Conservation (phyloP, 768 basidiomycete genomes). For the Termitomyces sp. region DNA sequence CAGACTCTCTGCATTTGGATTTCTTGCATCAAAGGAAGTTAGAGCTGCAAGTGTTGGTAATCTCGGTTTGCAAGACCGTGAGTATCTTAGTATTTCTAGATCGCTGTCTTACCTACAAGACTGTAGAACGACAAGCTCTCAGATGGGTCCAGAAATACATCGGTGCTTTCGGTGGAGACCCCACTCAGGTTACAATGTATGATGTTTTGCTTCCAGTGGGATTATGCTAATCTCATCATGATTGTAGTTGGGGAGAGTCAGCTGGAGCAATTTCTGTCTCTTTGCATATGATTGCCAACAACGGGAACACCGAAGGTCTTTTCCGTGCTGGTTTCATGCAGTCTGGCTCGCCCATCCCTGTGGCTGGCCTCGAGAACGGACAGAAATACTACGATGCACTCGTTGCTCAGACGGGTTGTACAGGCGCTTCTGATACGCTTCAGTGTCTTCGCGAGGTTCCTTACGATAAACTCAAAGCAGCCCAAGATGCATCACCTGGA, state of each 20-base stretch:
- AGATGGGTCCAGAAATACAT: constrained; percentile 64
- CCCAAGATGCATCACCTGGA: constrained; percentile 36
- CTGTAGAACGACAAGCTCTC: constrained; percentile 23
- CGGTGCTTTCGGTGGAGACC: constrained; percentile 55
- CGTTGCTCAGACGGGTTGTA: constrained; percentile 36
- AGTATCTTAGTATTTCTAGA: constrained; percentile 10
- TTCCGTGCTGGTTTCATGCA: constrained; percentile 51
- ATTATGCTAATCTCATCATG: background rate
- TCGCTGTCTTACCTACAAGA: background rate
- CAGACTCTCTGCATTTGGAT: constrained; percentile 30
- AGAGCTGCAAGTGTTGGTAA: constrained; percentile 44
- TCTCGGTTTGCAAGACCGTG: constrained; percentile 56
- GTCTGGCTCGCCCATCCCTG: constrained; percentile 42
- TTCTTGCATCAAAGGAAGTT: constrained; percentile 39
- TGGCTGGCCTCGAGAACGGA: constrained; percentile 38
- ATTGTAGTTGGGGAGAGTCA: constrained; percentile 46
- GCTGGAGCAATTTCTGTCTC: constrained; percentile 53
- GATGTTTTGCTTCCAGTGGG: background rate
- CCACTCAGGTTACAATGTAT: constrained; percentile 45
- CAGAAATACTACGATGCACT: constrained; percentile 43
- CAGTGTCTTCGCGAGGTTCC: constrained; percentile 37
- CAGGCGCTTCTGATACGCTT: constrained; percentile 33
- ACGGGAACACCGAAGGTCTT: constrained; percentile 37
- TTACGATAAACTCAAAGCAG: constrained; percentile 32
- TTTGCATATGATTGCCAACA: constrained; percentile 44